Evolutionary conservation across 2,329 filamentous ascomycete species (phyloP), one percentile per base, ranked within the genome.

Genomic region (Elsinoe perseae): DNA sequence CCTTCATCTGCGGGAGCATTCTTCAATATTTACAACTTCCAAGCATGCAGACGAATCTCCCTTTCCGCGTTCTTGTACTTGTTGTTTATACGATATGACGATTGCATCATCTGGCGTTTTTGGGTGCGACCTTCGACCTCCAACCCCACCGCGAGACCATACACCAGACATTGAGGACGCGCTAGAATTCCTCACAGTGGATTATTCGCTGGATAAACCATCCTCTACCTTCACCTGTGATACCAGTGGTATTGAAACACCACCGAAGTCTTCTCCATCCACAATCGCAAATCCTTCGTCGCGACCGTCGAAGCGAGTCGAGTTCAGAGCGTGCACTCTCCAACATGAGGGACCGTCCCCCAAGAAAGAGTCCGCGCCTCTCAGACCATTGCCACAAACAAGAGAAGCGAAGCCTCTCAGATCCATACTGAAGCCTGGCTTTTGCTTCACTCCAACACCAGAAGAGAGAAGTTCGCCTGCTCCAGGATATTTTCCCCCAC

Each of bases 381-480:
- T 77, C 16, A 73, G 75, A 53, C 69, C 71, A 23, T 66, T 80
- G 23, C 58, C 76, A 74, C 30, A 75, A 75, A 56, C 73, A 73
- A 38, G 76, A 59, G 75, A 80, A 60, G 75, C 72, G 43, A 80
- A 76, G 61, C 80, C 82, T 4, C 68, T 78, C n/a, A 85, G 84
- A 64, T 85, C 84, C 2, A 98, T 98, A 54, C 78, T 98, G 58
- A 98, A 98, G 69, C 78, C 83, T 20, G 80, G 77, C 69, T 66
- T 73, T 70, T 66, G 59, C 61, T 68, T 54, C 62, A 72, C 63
- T 60, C 69, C 57, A 62, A 73, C 59, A 60, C 68, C 66, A 43
- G 58, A 71, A 65, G 50, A 68, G 63, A 42, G 70, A 61, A 60
- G 65, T 70, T 77, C 60, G 71, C 73, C 64, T 69, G 70, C 60